Evolutionary conservation across 140 eudicot genomes (phyloP).

Genomic region (Ambrosia hybrid): DNA sequence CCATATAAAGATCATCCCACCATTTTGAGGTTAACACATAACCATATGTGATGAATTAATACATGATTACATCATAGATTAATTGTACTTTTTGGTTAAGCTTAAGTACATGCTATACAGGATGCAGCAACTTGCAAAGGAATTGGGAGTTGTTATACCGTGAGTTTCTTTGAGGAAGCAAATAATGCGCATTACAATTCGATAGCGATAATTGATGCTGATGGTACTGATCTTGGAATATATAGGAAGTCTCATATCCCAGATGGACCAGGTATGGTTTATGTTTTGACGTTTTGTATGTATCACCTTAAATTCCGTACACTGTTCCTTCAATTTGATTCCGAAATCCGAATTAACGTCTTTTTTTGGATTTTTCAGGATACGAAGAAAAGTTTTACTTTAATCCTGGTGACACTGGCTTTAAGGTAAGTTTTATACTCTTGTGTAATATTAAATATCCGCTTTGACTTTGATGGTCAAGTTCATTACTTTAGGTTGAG

Average conservation of each 20-base stretch:
- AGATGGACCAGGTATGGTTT: slow-evolving; percentile 87
- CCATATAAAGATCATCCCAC: slow-evolving; percentile 96
- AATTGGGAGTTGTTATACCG: slow-evolving; percentile 94
- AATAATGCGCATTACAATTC: slow-evolving; percentile 98
- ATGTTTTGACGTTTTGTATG: not conserved
- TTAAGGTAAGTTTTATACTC: slow-evolving; percentile 61
- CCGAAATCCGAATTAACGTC: not conserved
- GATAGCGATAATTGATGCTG: slow-evolving; percentile 88
- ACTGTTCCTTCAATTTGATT: slow-evolving; percentile 3
- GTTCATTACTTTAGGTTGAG: not conserved
- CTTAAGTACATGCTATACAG: slow-evolving; percentile 41
- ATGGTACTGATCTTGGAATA: slow-evolving; percentile 92
- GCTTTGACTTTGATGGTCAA: slow-evolving; percentile 15
- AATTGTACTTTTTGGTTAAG: not conserved
- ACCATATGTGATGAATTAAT: not conserved
- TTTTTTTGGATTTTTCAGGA: slow-evolving; percentile 42
- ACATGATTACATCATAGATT: not conserved
- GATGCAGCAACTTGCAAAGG: slow-evolving; percentile 93
- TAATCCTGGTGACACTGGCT: slow-evolving; percentile 99
- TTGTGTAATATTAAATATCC: slow-evolving; percentile 16
- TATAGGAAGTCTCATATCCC: slow-evolving; percentile 98
- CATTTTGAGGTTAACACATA: slow-evolving; percentile 56
- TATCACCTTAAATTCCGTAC: slow-evolving; percentile 8
- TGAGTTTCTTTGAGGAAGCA: slow-evolving; percentile 99
- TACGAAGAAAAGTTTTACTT: slow-evolving; percentile 96